These are phyloP conservation scores for Ophiostoma sp. DNA, from an alignment of 2,329 filamentous ascomycete species.

Conservation along the genomic window DNA sequence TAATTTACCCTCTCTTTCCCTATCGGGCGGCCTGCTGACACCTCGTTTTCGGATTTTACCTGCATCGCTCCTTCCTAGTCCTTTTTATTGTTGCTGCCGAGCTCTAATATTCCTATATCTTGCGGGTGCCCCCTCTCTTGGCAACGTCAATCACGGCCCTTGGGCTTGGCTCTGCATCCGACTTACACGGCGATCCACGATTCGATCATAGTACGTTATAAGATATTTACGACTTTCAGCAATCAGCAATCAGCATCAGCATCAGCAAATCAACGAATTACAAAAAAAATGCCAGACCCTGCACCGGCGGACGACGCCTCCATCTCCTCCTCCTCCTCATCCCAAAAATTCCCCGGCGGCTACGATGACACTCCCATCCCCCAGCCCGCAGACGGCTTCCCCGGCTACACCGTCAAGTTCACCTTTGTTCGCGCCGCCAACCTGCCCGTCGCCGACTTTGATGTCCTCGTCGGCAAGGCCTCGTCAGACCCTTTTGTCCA, in stretches of 20 bases:
- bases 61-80: background rate
- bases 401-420: conserved; percentile 79
- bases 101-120: background rate
- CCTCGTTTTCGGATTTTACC: conserved; percentile 6
- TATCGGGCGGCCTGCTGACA: conserved; percentile 1
- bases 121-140: conserved; percentile 10
- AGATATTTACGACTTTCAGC: background rate
- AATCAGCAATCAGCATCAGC: background rate
- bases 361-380: conserved; percentile 61
- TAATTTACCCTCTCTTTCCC: background rate
- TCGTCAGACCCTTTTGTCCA: conserved; percentile 80
- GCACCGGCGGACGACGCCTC: conserved; percentile 3
- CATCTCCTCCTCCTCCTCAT: background rate
- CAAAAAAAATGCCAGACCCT: background rate
- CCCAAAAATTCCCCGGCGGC: conserved; percentile 25
- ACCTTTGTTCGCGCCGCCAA: conserved; percentile 77
- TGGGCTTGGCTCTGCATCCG: conserved; percentile 1
- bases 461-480: conserved; percentile 52
- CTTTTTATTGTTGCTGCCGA: background rate
- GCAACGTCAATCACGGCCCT: conserved; percentile 4
- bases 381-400: conserved; percentile 45
- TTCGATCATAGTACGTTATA: background rate
- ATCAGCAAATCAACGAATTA: background rate
- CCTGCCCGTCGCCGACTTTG: conserved; percentile 68
- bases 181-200: background rate